Evolutionary conservation across 768 basidiomycete species (phyloP).

Genomic region (Dentipellis fragilis): DNA sequence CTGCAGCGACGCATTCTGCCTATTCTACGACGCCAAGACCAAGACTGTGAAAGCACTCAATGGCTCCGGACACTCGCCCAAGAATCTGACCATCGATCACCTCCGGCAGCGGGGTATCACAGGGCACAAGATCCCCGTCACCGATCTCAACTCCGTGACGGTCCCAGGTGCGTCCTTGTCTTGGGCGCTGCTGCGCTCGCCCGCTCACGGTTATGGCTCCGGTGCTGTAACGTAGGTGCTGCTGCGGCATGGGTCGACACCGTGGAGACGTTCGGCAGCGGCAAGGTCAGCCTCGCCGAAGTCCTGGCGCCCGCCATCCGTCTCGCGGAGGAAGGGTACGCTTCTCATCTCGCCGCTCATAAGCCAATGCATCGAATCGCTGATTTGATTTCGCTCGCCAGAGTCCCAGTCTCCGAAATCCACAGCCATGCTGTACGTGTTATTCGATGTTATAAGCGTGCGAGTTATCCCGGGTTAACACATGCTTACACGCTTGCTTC

Average conservation of each 20-base stretch:
- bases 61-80: slow-evolving; percentile 83
- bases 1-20: slow-evolving; percentile 77
- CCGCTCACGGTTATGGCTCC: neutral
- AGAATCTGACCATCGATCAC: slow-evolving; percentile 68
- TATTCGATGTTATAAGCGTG: slow-evolving; percentile 1
- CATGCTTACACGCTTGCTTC: neutral
- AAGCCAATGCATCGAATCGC: neutral
- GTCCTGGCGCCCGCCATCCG: slow-evolving; percentile 83
- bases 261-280: slow-evolving; percentile 72
- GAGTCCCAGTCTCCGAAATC: slow-evolving; percentile 83
- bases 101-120: slow-evolving; percentile 57
- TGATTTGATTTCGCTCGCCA: slow-evolving; percentile 19
- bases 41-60: slow-evolving; percentile 85
- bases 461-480: neutral
- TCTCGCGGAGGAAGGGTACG: slow-evolving; percentile 82
- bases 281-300: slow-evolving; percentile 55
- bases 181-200: no score
- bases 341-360: neutral
- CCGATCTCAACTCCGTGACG: slow-evolving; percentile 85
- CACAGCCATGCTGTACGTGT: slow-evolving; percentile 44
- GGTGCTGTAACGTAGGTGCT: slow-evolving; percentile 45
- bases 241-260: slow-evolving; percentile 95
- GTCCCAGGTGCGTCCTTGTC: slow-evolving; percentile 49
- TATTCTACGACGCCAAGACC: slow-evolving; percentile 80
- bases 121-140: slow-evolving; percentile 58